phyloP scores from a whole-genome alignment of 768 basidiomycete genomes.

The Pisolithus albus region DNA sequence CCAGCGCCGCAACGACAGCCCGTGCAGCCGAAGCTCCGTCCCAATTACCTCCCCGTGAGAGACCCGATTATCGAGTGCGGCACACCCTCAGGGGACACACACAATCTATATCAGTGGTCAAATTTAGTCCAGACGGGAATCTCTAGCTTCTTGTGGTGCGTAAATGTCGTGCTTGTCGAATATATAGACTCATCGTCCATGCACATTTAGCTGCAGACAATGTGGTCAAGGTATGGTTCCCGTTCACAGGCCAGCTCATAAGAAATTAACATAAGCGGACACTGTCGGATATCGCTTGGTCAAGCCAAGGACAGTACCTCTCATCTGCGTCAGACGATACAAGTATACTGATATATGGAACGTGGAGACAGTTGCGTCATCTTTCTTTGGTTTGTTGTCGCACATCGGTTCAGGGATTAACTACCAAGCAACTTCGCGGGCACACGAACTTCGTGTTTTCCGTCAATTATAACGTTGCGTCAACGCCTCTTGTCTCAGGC shows the following conservation, averaged over 20 bases:
- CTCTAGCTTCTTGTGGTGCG: slow-evolving; percentile 82
- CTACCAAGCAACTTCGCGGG: slow-evolving; percentile 64
- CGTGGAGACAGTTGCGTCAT: slow-evolving; percentile 61
- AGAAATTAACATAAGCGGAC: slow-evolving; percentile 69
- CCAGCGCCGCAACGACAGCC: slow-evolving; percentile 39
- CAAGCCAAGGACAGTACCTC: slow-evolving; percentile 70
- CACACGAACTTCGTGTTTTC: slow-evolving; percentile 90
- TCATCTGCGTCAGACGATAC: slow-evolving; percentile 93
- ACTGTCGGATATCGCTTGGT: slow-evolving; percentile 90
- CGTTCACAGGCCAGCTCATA: slow-evolving; percentile 70
- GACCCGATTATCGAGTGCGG: slow-evolving; percentile 63
- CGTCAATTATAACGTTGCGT: slow-evolving; percentile 83
- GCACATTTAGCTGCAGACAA: slow-evolving; percentile 63
- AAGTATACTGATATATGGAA: slow-evolving; percentile 86
- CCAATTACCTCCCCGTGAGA: slow-evolving; percentile 31
- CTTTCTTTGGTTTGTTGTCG: slow-evolving; percentile 4
- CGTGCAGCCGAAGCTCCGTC: slow-evolving; percentile 29
- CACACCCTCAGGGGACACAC: slow-evolving; percentile 73
- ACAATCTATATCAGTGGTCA: slow-evolving; percentile 79
- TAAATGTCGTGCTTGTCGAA: slow-evolving; percentile 2
- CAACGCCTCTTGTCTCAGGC: slow-evolving; percentile 86
- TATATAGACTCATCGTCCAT: background rate
- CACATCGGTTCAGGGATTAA: slow-evolving; percentile 48
- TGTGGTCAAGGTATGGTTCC: slow-evolving; percentile 76
- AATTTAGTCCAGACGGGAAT: slow-evolving; percentile 86